These are phyloP conservation scores for Xylaria cubensis DNA, from an alignment of 495 filamentous ascomycete species.

Conservation along the genomic window DNA sequence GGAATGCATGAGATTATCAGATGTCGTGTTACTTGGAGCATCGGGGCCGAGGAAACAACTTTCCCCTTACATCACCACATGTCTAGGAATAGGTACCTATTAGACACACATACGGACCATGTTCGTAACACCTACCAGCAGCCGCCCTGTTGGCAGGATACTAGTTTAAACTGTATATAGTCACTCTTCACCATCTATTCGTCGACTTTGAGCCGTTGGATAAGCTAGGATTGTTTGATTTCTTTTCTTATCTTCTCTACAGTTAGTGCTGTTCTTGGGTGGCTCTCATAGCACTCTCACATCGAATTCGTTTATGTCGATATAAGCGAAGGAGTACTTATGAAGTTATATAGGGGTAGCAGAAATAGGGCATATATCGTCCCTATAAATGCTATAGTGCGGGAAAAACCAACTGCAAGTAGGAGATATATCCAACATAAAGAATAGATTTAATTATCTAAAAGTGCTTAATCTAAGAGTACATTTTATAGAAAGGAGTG, in stretches of 20 bases:
- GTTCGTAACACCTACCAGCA: not conserved
- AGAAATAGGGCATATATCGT: slow-evolving; percentile 5
- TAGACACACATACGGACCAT: not conserved
- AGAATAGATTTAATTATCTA: not conserved
- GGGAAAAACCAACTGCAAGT: not conserved
- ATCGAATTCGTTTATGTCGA: no score
- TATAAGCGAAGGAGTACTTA: not conserved
- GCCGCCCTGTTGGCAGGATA: not conserved
- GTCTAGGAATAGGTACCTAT: not conserved
- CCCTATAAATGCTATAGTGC: slow-evolving; percentile 8
- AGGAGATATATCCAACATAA: slow-evolving; percentile 1
- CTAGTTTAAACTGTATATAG: not conserved
- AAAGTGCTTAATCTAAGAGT: slow-evolving; percentile 4
- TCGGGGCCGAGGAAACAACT: not conserved
- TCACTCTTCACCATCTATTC: not conserved
- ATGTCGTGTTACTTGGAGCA: slow-evolving; percentile 10
- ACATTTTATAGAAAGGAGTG: slow-evolving; percentile 5
- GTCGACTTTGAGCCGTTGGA: not conserved
- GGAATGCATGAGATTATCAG: slow-evolving; percentile 7
- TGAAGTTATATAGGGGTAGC: slow-evolving; percentile 7
- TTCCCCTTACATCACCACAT: not conserved
- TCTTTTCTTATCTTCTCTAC: no score
- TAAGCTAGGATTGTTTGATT: not conserved
- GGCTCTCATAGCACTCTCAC: no score
- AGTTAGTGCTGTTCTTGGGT: no score